Conservation (phyloP, 257 asterid species). For the Plantago major region DNA sequence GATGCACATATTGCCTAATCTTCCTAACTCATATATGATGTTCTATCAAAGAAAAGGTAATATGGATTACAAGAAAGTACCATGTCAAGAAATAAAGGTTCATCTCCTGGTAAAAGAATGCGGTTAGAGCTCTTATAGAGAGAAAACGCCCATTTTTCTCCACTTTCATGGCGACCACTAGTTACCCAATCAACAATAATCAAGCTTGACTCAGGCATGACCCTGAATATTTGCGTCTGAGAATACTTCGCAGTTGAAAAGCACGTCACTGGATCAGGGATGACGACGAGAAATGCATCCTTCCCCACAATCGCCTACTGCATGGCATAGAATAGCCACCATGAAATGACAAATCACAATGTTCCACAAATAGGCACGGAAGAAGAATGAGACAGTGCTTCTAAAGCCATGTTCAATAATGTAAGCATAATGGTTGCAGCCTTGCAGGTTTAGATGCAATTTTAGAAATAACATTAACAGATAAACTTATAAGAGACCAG, state of each 20-base stretch:
- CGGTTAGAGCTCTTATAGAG: slow-evolving; percentile 75
- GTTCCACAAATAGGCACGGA: slow-evolving; percentile 3
- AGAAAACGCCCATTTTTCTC: slow-evolving; percentile 87
- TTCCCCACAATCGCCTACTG: slow-evolving; percentile 74
- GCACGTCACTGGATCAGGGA: slow-evolving; percentile 98
- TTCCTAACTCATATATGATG: too few relatives aligned
- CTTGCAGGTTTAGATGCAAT: too few relatives aligned
- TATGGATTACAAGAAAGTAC: slow-evolving; percentile 30
- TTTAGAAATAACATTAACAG: too few relatives aligned
- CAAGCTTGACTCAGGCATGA: slow-evolving; percentile 60
- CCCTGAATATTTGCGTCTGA: slow-evolving; percentile 68
- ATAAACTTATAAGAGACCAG: too few relatives aligned
- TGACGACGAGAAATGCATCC: slow-evolving; percentile 66
- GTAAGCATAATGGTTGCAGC: too few relatives aligned
- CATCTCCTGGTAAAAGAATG: slow-evolving; percentile 42
- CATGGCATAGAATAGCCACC: slow-evolving; percentile 33
- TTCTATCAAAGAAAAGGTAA: not conserved
- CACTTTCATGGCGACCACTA: slow-evolving; percentile 87
- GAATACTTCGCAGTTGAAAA: slow-evolving; percentile 83
- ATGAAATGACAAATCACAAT: slow-evolving; percentile 16
- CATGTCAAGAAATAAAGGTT: slow-evolving; percentile 83
- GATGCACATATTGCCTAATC: too few relatives aligned
- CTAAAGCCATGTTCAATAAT: too few relatives aligned
- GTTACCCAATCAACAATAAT: slow-evolving; percentile 94
- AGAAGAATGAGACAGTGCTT: slow-evolving; percentile 2